Conservation (phyloP, 306 rosid species). For the Dalbergia oliveri region DNA sequence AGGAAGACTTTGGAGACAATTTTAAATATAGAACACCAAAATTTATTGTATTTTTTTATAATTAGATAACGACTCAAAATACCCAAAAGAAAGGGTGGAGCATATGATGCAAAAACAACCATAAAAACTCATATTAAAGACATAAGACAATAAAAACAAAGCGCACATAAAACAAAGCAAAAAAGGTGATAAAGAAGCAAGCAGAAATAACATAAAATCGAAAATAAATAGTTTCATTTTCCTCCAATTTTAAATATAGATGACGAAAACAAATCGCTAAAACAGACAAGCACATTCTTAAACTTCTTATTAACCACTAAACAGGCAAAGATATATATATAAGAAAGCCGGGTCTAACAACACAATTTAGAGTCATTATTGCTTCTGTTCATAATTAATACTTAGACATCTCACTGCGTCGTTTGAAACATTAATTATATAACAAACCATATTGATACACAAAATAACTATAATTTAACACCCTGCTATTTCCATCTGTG, state of each 20-base stretch:
- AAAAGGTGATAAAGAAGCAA: too few species aligned
- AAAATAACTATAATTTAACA: conserved; percentile 54
- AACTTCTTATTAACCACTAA: conserved; percentile 45
- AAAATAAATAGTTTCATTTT: too few species aligned
- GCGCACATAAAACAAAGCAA: too few species aligned
- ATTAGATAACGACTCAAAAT: too few species aligned
- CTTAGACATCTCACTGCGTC: conserved; percentile 49
- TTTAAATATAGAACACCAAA: conserved; percentile 24
- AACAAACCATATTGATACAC: conserved; percentile 59
- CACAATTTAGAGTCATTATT: conserved; percentile 51
- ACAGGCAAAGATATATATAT: conserved; percentile 47
- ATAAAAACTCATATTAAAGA: too few species aligned
- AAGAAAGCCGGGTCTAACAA: conserved; percentile 48
- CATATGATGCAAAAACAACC: too few species aligned
- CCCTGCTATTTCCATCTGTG: conserved; percentile 58
- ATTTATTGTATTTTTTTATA: background rate
- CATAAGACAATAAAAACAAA: too few species aligned
- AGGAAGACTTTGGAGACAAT: conserved; percentile 15
- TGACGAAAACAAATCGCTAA: conserved; percentile 10
- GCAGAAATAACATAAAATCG: too few species aligned
- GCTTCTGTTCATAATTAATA: conserved; percentile 52
- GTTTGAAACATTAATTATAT: conserved; percentile 38
- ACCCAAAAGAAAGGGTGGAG: too few species aligned
- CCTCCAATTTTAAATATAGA: too few species aligned
- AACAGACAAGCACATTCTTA: conserved; percentile 49